Percentiles rank a stretch among this genome's conserved stretches.
Evolutionary conservation across 306 rosid genomes (phyloP).

Genomic region (Carpinus viminea): DNA sequence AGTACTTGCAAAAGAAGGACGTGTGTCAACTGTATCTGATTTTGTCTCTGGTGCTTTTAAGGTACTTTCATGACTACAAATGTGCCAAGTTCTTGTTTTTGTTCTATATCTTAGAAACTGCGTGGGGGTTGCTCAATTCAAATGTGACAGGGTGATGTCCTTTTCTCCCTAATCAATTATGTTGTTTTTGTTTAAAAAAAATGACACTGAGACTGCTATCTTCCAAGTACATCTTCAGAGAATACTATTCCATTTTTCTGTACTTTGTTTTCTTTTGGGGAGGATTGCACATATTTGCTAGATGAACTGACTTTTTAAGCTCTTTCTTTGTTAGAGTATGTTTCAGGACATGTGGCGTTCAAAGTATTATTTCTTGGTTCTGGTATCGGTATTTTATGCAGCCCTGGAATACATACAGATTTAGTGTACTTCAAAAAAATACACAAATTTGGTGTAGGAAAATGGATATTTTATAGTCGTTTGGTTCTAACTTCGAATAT

Average conservation of each 20-base stretch:
- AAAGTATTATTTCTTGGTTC: neutral
- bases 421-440: no score
- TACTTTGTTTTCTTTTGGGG: neutral
- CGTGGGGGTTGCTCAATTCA: neutral
- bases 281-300: neutral
- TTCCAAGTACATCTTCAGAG: neutral
- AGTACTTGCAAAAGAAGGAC: conserved; percentile 79
- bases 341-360: neutral
- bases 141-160: neutral
- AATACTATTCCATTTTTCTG: neutral
- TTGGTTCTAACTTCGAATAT: neutral
- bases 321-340: neutral
- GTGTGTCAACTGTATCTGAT: conserved; percentile 56
- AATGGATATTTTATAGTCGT: neutral
- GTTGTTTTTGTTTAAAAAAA: neutral
- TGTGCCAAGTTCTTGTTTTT: neutral
- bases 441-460: neutral
- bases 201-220: neutral
- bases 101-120: neutral
- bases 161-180: conserved; percentile 6
- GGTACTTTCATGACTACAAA: conserved; percentile 48
- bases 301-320: neutral
- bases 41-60: conserved; percentile 74
- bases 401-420: neutral
- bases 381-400: conserved; percentile 5